phyloP scores from a whole-genome alignment of 768 basidiomycete species.

The Fistulinella prunicolor region DNA sequence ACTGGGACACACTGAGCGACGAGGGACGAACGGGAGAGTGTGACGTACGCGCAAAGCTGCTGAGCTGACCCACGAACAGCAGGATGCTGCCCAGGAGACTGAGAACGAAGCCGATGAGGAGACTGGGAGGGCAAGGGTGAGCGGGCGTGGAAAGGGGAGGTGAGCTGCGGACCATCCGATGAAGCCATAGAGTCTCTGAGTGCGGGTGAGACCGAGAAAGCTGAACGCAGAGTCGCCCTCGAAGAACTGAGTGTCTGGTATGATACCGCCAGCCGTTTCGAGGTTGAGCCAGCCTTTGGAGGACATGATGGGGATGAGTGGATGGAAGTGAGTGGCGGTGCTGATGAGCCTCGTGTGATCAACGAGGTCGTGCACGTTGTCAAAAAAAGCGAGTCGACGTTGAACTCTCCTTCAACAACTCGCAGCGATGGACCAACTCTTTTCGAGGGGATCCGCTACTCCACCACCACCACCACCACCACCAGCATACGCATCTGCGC shows the following conservation, averaged over 20 bases:
- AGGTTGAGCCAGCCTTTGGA: constrained; percentile 87
- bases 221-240: constrained; percentile 89
- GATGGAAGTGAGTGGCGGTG: constrained; percentile 10
- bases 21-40: background rate
- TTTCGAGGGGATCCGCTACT: background rate
- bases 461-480: background rate
- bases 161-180: constrained; percentile 59
- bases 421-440: background rate
- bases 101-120: constrained; percentile 70
- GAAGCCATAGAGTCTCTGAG: constrained; percentile 84
- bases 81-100: constrained; percentile 78
- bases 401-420: no score
- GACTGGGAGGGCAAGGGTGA: constrained; percentile 43
- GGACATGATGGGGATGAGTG: constrained; percentile 11
- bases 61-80: constrained; percentile 66
- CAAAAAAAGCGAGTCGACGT: no score
- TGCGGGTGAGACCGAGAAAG: constrained; percentile 73
- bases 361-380: constrained; percentile 21
- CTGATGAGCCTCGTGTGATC: constrained; percentile 24
- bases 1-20: constrained; percentile 46
- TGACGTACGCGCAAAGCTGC: constrained; percentile 71
- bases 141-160: background rate
- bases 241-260: constrained; percentile 80
- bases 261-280: constrained; percentile 56
- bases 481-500: no score